Base-by-base conservation (phyloP, 306 rosid species). In the Trichosanthes cucumerina region DNA sequence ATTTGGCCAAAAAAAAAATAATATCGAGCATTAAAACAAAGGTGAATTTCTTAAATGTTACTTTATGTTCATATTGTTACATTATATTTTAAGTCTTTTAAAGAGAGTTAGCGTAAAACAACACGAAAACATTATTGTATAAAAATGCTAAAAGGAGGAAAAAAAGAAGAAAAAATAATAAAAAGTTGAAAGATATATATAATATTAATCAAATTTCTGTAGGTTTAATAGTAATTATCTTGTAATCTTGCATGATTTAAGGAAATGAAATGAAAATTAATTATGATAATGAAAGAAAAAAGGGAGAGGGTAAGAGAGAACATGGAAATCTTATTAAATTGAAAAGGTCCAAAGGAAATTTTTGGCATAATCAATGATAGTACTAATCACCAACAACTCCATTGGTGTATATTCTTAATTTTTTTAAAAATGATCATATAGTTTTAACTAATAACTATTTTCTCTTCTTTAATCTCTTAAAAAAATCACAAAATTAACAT, bases 231-330 rank as follows among this genome's bases (percentile, higher is more conserved):
- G 44, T 2, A 63, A 63, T 39, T 66, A 4, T 1, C 31, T 38
- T 66, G 12, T n/a, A 39, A 66, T n/a, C 16, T 66, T 66, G 50
- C 74, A 66, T 66, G 50, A 66, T 66, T 66, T 66, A 66, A 66
- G 74, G 74, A 19, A 26, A 26, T 24, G 7, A 59, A 59, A 38
- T 26, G 36, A 26, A 26, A 26, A 26, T 1, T 24, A 9, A 57
- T 1, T 59, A 0, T 12, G 18, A 59, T 59, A 26, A 12, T 59
- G 66, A 59, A 28, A 5, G 58, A 18, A 59, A 59, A 38, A 58
- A 58, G 2, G 7, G 7, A 24, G 11, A 0, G 36, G 36, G 65
- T 3, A 3, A 1, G 33, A 11, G 15, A 58, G 31, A 65, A 66
- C 73, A 38, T 66, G 73, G 39, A 9, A 66, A 38, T 66, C 3